Evolutionary conservation across 345 rosid species (phyloP), one percentile per base, ranked within the genome.

Genomic region (Pistacia vera): DNA sequence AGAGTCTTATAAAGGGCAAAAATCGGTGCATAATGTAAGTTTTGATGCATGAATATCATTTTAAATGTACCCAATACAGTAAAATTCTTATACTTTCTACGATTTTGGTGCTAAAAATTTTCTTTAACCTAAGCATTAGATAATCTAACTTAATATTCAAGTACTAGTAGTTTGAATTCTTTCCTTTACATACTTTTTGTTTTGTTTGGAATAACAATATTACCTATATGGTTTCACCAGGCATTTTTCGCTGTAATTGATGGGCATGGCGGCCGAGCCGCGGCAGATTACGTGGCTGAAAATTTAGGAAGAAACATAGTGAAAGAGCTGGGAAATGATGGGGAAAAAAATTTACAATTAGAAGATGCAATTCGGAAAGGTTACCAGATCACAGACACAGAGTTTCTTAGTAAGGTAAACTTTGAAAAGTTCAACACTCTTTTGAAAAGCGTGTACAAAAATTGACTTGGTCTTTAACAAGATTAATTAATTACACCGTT

Each of bases 221-320:
- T 59, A 48, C 1, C 0, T 7, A 1, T 51, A 18, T 10, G 25
- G 2, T 6, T 46, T 49, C 2, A 22, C 11, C 72, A 88, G 88
- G 91, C 88, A 0, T 83, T 80, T 72, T 88, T 83, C 28, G 77
- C 86, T 2, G 91, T 88, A 13, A 81, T 88, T 49, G 91, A 88
- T 38, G 91, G 91, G 30, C 89, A 86, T 17, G 91, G 91, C 51
- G 89, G 91, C 22, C 75, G 79, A 7, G 80, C 81, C 5, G 91
- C 89, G 0, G 79, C 82, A 0, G 84, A 88, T 33, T 86, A 67
- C 49, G 89, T 83, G 11, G 86, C 86, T 2, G 81, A 80, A 69
- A 84, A 84, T 36, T 75, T 88, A 54, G 91, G 88, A 11, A 86
- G 80, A 70, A 88, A 88, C 84, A 81, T 88, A 14, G 72, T 86